Evolutionary conservation across 2,329 filamentous ascomycete genomes (phyloP), one percentile per base, ranked within the genome.

Genomic region (Beauveria brongniartii): DNA sequence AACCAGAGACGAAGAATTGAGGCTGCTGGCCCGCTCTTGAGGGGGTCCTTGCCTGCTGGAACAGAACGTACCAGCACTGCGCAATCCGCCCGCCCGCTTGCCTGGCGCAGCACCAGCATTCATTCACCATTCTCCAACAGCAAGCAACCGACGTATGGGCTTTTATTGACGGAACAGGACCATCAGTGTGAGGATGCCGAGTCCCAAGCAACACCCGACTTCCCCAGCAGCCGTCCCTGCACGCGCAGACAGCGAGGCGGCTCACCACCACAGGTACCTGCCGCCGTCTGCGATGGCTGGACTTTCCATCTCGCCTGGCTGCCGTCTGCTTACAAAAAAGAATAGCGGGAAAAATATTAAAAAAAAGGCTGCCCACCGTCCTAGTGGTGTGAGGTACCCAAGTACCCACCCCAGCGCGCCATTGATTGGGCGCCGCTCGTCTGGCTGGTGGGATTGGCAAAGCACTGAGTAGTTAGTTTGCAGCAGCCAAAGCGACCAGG

Each of bases 401-500:
- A 28, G 56, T 59, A 59, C 56, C 56, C 56, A 59, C 56, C 34
- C 44, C 10, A 26, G 56, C 47, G 47, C 37, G 47, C 47, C 47
- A 43, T 59, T 51, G 37, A 59, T 52, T 34, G 56, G 47, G 56
- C 47, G 56, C 46, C 56, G 56, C 56, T 52, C 46, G 30, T 59
- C 18, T 30, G 12, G 44, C 47, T 59, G 56, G 56, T 59, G 56
- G 56, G 47, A 59, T 59, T 59, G 56, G 22, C 55, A 58, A 51
- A 58, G 34, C 34, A 37, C 34, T 37, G 34, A 37, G 46, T 50
- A 41, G 55, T 56, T 57, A 40, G 54, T 46, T 50, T 26, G 43
- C 44, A 59, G 37, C 37, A 59, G 47, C 47, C 24, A 46, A 46
- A 54, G 40, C 40, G 22, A 37, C 48, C 50, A 46, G 50, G 26